phyloP scores from a whole-genome alignment of 495 filamentous ascomycete species.

The Darksidea phi region DNA sequence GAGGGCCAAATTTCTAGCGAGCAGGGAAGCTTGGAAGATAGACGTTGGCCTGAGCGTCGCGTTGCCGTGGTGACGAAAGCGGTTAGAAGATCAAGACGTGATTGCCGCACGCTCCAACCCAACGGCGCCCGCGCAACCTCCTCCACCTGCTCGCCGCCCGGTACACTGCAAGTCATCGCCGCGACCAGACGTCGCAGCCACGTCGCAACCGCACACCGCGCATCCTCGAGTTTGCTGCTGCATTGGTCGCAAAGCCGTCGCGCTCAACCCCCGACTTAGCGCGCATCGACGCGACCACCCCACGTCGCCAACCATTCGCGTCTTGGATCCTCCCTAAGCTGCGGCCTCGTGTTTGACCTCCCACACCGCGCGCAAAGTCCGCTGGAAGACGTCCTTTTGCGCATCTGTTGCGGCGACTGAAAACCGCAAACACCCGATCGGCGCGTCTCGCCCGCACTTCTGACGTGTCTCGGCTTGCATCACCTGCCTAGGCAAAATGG shows the following conservation, averaged over 20 bases:
- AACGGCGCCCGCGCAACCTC: neutral
- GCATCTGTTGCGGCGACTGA: neutral
- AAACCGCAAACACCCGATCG: slow-evolving; percentile 8
- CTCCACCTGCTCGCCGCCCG: neutral
- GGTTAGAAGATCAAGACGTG: no score
- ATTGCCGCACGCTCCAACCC: neutral
- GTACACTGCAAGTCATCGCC: slow-evolving; percentile 1
- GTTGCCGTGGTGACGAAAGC: no score
- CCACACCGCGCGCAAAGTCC: slow-evolving; percentile 3
- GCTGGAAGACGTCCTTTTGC: slow-evolving; percentile 1
- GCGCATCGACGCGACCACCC: slow-evolving; percentile 28
- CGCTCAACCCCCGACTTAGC: slow-evolving; percentile 16
- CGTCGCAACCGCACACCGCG: slow-evolving; percentile 9
- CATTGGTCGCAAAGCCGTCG: slow-evolving; percentile 23
- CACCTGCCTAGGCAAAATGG: slow-evolving; percentile 33
- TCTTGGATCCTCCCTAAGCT: slow-evolving; percentile 12
- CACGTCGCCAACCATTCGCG: slow-evolving; percentile 20
- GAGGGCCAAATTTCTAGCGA: neutral
- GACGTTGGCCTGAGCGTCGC: neutral
- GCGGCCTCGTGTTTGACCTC: slow-evolving; percentile 18
- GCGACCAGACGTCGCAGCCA: slow-evolving; percentile 13
- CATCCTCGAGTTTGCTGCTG: slow-evolving; percentile 8
- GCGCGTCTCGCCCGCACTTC: slow-evolving; percentile 16
- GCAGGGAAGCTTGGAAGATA: neutral
- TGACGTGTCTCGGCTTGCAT: slow-evolving; percentile 36